Base-by-base conservation (phyloP, 495 filamentous ascomycete species). In the Penicillium steckii region DNA sequence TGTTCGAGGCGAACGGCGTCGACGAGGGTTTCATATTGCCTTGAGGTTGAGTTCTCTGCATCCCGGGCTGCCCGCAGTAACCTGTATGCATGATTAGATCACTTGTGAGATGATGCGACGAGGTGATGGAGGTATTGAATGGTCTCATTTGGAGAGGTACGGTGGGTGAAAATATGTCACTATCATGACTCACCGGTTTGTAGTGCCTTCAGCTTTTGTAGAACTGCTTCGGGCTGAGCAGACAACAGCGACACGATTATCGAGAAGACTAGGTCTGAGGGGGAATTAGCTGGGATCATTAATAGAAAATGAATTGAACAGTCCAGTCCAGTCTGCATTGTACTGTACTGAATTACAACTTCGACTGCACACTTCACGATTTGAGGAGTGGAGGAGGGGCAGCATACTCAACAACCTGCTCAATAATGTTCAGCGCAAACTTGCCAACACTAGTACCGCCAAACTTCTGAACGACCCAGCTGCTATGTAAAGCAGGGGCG, bases 161-260 rank as follows among this genome's bases (percentile, higher is more conserved):
- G 21, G 12, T 48, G 12, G 24, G 27, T 18, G 4, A 30, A 15
- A 4, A 37, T 13, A 33, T 19, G 10, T 22, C 33, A 26, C 46
- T 49, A 26, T 27, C 47, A 65, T 71, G 77, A 76, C 87, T 83
- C 75, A 95, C 90, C 90, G 83, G 75, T 94, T 97, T 37, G 94
- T 97, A 40, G 94, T 97, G 45, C 92, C 92, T 50, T 93, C 89
- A 24, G 81, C 81, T 69, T 97, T 97, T 59, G 89, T 93, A 50
- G 86, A 87, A 48, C 87, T 92, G 67, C 90, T 96, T 65, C 91
- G 73, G 18, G 94, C 94, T 35, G 94, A 98, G 63, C 94, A 97
- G 22, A 97, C 90, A 33, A 97, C 85, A 29, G 87, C 92, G 50
- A 96, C 83, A 63, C 80, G 84, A 52, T 89, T 80, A 27, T 82